These are phyloP conservation scores for Pseudocercospora fuligena DNA, from an alignment of 2,329 filamentous ascomycete species.

Conservation along the genomic window DNA sequence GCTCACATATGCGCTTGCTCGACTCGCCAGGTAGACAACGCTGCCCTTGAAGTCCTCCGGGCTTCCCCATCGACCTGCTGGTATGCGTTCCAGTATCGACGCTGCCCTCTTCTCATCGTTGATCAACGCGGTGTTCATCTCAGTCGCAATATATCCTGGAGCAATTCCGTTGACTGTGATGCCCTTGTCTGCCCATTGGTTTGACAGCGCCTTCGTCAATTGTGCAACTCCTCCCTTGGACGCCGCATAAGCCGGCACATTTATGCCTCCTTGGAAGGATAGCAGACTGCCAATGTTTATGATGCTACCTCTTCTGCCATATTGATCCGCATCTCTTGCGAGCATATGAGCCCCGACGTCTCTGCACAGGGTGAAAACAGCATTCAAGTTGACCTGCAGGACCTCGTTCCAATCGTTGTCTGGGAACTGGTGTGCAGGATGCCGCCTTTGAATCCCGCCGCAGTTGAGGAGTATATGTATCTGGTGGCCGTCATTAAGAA, in stretches of 20 bases:
- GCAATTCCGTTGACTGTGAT: constrained; percentile 88
- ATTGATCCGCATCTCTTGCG: constrained; percentile 52
- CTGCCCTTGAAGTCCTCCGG: constrained; percentile 89
- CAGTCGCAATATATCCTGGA: constrained; percentile 88
- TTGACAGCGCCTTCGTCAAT: constrained; percentile 81
- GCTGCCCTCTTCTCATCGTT: constrained; percentile 70
- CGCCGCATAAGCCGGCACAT: constrained; percentile 85
- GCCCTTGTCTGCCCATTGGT: constrained; percentile 82
- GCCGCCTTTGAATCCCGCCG: constrained; percentile 81
- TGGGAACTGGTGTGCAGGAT: constrained; percentile 76
- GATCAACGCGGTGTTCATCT: constrained; percentile 87
- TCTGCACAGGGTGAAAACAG: constrained; percentile 77
- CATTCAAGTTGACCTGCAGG: constrained; percentile 82
- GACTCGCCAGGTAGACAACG: constrained; percentile 76
- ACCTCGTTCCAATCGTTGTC: constrained; percentile 79
- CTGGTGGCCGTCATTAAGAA: constrained; percentile 66
- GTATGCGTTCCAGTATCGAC: constrained; percentile 80
- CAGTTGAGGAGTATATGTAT: constrained; percentile 84
- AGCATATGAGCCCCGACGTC: constrained; percentile 83
- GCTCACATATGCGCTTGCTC: constrained; percentile 78
- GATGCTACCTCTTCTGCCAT: constrained; percentile 69
- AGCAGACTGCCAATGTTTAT: constrained; percentile 85
- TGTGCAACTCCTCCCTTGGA: constrained; percentile 85
- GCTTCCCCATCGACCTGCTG: constrained; percentile 79
- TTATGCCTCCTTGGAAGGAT: constrained; percentile 84